Evolutionary conservation across 2,329 filamentous ascomycete genomes (phyloP), one percentile per base, ranked within the genome.

Genomic region (Fusarium circinatum): DNA sequence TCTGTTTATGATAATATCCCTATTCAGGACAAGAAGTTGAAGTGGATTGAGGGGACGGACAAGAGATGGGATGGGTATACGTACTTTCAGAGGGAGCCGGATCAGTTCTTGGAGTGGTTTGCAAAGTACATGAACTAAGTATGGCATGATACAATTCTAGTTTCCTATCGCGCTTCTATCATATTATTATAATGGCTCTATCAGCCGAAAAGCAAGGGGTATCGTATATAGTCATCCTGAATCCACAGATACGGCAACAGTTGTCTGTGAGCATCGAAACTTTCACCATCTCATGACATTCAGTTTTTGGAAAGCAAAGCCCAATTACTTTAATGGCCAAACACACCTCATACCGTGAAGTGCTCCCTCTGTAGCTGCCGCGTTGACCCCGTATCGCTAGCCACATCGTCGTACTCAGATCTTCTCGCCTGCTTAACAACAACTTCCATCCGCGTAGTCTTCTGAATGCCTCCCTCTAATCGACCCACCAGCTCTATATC

Each of bases 391-490:
- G 70, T 66, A 39, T 78, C 77, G 54, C 77, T 78, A 8, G 36
- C 56, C 49, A 70, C 14, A 36, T 78, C 74, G 20, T 78, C 76
- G 18, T 71, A 69, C 14, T 74, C 74, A 3, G 73, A 73, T 5
- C 62, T 56, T 15, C 66, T 62, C 8, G 65, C 62, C 15, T 69
- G 67, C n/a, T 78, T 78, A 17, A 78, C 66, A 1, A 73, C 51
- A 5, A 78, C 73, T 11, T 78, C 77, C 0, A 71, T 78, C 8
- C 74, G 73, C 12, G 75, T 78, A 10, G 77, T 78, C 69, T 78
- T 78, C 34, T 78, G 76, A 9, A 78, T 78, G 0, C 74, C 76
- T 1, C 62, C 55, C 3, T 71, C 66, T 15, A 65, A 14, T 12
- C 45, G 64, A 2, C 57, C 54, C 5, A 74, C 71, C 28, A 76